Evolutionary conservation across 1,284 basidiomycete genomes (phyloP).

Genomic region (Trametes pubescens): DNA sequence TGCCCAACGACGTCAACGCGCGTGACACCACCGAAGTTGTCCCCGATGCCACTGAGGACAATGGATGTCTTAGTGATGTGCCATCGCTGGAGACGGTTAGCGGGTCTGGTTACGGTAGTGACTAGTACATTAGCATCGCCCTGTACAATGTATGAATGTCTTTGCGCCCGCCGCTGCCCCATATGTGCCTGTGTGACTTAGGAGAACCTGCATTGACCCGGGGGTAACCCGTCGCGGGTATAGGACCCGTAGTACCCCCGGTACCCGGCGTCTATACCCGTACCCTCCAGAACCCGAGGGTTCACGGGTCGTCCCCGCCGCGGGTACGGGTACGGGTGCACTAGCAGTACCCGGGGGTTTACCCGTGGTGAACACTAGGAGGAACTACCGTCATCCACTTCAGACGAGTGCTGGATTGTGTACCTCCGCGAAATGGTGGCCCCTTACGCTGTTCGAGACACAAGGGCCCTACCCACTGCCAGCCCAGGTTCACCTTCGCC

Average conservation of each 20-base stretch:
- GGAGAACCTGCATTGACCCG: background rate
- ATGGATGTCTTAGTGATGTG: background rate
- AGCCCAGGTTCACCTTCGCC: no score
- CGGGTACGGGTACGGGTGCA: conserved; percentile 1
- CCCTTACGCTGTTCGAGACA: no score
- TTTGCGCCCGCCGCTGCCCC: background rate
- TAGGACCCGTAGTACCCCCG: background rate
- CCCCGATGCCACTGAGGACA: background rate
- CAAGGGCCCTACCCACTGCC: no score
- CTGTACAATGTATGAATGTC: background rate
- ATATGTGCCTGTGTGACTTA: background rate
- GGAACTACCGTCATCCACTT: no score
- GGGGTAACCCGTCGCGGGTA: conserved; percentile 1
- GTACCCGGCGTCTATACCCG: background rate
- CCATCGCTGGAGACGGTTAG: background rate
- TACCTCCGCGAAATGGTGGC: no score
- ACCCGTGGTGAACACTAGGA: conserved; percentile 6
- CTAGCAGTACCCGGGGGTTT: background rate
- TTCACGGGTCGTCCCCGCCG: background rate
- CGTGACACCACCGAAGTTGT: background rate
- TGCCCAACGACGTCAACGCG: background rate
- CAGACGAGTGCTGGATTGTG: no score
- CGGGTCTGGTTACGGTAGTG: background rate
- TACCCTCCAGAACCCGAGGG: background rate
- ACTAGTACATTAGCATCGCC: background rate